These are phyloP conservation scores for Populus hybrid DNA, from an alignment of 441 rosid species.

Conservation along the genomic window DNA sequence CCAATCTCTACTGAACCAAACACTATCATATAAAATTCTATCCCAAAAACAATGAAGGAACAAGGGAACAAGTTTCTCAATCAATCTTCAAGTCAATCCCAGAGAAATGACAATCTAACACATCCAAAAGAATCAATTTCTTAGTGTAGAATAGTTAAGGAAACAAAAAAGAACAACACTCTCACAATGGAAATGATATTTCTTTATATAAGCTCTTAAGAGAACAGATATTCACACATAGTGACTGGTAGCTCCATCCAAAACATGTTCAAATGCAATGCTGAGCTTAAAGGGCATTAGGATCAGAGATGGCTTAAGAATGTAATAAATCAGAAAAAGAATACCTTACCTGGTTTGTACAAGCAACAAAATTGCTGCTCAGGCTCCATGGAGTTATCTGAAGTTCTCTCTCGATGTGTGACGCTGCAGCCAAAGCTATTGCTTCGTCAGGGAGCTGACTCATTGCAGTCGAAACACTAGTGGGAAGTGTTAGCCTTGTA, in stretches of 20 bases:
- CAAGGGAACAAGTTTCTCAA: neutral
- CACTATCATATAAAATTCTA: neutral
- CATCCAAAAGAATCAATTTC: slow-evolving; percentile 4
- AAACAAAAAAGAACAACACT: neutral
- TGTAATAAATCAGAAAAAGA: slow-evolving; percentile 11
- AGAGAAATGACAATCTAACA: neutral
- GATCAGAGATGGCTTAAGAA: neutral
- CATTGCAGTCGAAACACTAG: slow-evolving; percentile 82
- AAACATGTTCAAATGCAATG: neutral
- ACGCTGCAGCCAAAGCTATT: slow-evolving; percentile 96
- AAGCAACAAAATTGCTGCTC: slow-evolving; percentile 94
- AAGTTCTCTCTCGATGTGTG: slow-evolving; percentile 96
- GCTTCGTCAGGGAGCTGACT: slow-evolving; percentile 97
- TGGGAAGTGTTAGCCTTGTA: slow-evolving; percentile 72
- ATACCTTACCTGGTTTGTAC: slow-evolving; percentile 75
- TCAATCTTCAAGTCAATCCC: neutral
- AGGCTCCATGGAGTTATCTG: slow-evolving; percentile 98
- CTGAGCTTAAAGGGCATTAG: neutral
- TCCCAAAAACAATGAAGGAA: neutral
- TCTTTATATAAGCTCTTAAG: neutral
- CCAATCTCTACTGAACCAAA: too few relatives aligned
- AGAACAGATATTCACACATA: neutral
- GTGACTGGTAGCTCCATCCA: neutral
- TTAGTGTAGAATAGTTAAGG: neutral
- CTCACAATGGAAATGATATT: neutral